Evolutionary conservation across 139 green algal species (phyloP).

Genomic region (Trebouxia sp.): DNA sequence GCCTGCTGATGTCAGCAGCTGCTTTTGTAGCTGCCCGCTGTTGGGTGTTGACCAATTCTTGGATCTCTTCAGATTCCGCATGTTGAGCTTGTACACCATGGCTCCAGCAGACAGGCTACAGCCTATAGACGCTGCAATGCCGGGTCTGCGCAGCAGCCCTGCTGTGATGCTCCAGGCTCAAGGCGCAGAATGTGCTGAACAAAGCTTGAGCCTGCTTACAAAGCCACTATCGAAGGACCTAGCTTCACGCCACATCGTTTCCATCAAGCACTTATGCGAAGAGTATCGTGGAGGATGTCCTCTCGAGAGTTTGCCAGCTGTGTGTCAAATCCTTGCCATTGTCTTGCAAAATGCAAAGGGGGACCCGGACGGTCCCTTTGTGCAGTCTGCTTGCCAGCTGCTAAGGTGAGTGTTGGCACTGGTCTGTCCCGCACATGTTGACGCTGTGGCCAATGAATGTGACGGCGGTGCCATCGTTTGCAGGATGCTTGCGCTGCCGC

Average conservation of each 20-base stretch:
- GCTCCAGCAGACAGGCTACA: too few species aligned
- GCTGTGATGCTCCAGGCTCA: neutral
- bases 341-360: neutral
- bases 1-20: too few species aligned
- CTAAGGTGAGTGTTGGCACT: neutral
- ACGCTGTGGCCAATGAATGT: too few species aligned
- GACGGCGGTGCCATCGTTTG: too few species aligned
- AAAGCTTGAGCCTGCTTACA: neutral
- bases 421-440: too few species aligned
- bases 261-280: neutral
- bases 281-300: neutral
- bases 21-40: too few species aligned
- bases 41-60: too few species aligned
- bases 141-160: neutral
- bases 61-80: too few species aligned
- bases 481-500: neutral
- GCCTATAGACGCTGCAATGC: neutral
- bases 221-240: neutral
- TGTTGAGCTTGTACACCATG: too few species aligned
- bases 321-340: neutral
- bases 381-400: conserved; percentile 5
- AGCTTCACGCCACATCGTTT: neutral
- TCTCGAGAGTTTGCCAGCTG: neutral
- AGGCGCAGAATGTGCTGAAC: neutral
- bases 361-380: neutral